Evolutionary conservation across 306 rosid genomes (phyloP).

Genomic region (Quercus rubra): DNA sequence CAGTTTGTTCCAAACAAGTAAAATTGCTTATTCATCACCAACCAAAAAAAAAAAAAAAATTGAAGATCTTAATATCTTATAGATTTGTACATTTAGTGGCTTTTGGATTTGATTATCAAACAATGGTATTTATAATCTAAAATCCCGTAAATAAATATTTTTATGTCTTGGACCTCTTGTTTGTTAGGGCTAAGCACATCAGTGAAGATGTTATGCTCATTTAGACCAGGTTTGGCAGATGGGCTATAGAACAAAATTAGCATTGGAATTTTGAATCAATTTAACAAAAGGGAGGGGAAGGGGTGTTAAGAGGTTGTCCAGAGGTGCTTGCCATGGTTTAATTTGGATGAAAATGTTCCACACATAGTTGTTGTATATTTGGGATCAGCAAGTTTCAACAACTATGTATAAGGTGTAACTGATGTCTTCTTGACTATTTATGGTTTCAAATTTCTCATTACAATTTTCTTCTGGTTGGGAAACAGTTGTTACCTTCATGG

Average conservation of each 20-base stretch:
- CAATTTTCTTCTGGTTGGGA: conserved; percentile 1
- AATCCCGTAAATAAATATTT: not conserved
- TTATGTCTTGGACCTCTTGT: not conserved
- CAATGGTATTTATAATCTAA: not conserved
- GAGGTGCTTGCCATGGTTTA: not conserved
- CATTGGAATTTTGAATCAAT: not conserved
- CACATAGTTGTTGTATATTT: not conserved
- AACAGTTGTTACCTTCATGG: conserved; percentile 1
- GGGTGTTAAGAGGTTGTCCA: not conserved
- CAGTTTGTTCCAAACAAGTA: not conserved
- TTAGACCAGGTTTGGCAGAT: not conserved
- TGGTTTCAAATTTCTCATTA: conserved; percentile 5
- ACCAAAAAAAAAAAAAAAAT: too few species aligned
- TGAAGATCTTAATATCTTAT: not conserved
- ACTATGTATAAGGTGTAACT: not conserved
- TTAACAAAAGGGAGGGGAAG: not conserved
- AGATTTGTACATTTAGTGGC: not conserved
- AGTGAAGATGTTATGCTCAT: not conserved
- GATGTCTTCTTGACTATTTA: not conserved
- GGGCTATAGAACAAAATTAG: not conserved
- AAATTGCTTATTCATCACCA: not conserved
- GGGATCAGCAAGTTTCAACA: not conserved
- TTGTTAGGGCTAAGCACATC: not conserved
- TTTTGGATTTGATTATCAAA: not conserved
- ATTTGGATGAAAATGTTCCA: not conserved